Evolutionary conservation across 768 basidiomycete species (phyloP).

Genomic region (Boletus pseudo-olivaceus): DNA sequence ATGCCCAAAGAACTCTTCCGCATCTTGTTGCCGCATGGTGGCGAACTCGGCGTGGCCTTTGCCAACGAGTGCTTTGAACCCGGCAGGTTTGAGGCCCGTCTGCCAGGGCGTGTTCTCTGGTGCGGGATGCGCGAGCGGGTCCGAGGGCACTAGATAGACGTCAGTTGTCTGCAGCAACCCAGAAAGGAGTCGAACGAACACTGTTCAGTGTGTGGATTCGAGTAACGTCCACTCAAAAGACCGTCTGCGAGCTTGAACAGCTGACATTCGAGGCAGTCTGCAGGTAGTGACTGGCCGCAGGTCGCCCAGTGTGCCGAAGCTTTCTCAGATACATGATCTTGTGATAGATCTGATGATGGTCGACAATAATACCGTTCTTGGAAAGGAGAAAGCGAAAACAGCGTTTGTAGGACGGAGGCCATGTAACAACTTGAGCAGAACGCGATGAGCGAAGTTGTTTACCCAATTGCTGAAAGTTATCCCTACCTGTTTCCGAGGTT

Average conservation of each 20-base stretch:
- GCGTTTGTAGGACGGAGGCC: slow-evolving; percentile 84
- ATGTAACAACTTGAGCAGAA: slow-evolving; percentile 78
- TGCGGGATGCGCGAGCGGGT: slow-evolving; percentile 32
- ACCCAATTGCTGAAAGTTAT: neutral
- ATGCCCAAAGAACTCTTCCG: slow-evolving; percentile 90
- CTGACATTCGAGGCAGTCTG: slow-evolving; percentile 91
- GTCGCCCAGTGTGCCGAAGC: slow-evolving; percentile 51
- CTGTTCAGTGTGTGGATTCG: slow-evolving; percentile 49
- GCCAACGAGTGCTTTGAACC: slow-evolving; percentile 87
- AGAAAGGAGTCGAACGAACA: slow-evolving; percentile 12
- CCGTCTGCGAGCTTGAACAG: slow-evolving; percentile 92
- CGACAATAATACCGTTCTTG: slow-evolving; percentile 58
- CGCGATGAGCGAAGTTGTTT: neutral
- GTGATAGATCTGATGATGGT: slow-evolving; percentile 10
- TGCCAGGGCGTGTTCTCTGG: slow-evolving; percentile 44
- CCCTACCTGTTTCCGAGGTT: slow-evolving; percentile 88
- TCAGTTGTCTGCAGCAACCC: slow-evolving; percentile 8
- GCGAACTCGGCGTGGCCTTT: slow-evolving; percentile 92
- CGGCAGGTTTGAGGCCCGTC: slow-evolving; percentile 73
- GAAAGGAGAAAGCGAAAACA: slow-evolving; percentile 82
- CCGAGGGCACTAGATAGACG: slow-evolving; percentile 20
- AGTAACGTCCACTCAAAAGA: slow-evolving; percentile 88
- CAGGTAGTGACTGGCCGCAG: slow-evolving; percentile 69
- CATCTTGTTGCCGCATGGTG: slow-evolving; percentile 96
- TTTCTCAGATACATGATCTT: slow-evolving; percentile 22